Conservation (phyloP, 495 filamentous ascomycete genomes). For the Lophiostoma macrostomum region DNA sequence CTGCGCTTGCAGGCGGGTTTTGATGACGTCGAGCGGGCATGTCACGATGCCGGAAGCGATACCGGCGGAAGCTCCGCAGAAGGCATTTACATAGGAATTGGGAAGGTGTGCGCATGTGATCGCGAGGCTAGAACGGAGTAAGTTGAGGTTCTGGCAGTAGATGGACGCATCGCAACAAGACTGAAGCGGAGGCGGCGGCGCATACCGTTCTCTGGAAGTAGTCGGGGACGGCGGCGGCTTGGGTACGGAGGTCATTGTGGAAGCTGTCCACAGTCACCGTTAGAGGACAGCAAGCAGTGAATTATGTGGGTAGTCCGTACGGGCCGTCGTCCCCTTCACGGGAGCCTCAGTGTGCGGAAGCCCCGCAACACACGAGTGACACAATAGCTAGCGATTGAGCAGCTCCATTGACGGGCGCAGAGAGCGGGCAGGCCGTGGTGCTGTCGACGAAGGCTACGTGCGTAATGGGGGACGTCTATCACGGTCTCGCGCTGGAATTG, state of each 20-base stretch:
- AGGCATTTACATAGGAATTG: slow-evolving; percentile 54
- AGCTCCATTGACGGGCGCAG: slow-evolving; percentile 37
- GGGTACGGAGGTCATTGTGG: slow-evolving; percentile 28
- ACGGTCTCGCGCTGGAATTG: too few species aligned
- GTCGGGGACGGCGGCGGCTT: slow-evolving; percentile 30
- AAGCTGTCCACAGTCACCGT: slow-evolving; percentile 10
- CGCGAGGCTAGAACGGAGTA: slow-evolving; percentile 54
- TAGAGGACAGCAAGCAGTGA: background rate
- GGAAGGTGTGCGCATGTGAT: slow-evolving; percentile 51
- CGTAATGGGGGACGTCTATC: too few species aligned
- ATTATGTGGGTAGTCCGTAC: slow-evolving; percentile 3
- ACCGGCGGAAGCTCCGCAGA: slow-evolving; percentile 83
- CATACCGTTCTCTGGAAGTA: slow-evolving; percentile 27
- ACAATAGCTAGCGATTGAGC: slow-evolving; percentile 40
- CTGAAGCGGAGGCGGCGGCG: slow-evolving; percentile 22
- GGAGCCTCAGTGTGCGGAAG: slow-evolving; percentile 38
- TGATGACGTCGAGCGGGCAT: slow-evolving; percentile 97
- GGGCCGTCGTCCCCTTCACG: slow-evolving; percentile 31
- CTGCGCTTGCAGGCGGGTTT: slow-evolving; percentile 96
- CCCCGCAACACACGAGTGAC: slow-evolving; percentile 41
- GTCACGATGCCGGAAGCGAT: slow-evolving; percentile 91
- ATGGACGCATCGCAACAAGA: slow-evolving; percentile 9
- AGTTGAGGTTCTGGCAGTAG: slow-evolving; percentile 21
- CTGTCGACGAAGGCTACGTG: background rate
- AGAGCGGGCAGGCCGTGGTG: slow-evolving; percentile 6